Base-by-base conservation (phyloP, 306 rosid genomes). In the Sophora flavescens region DNA sequence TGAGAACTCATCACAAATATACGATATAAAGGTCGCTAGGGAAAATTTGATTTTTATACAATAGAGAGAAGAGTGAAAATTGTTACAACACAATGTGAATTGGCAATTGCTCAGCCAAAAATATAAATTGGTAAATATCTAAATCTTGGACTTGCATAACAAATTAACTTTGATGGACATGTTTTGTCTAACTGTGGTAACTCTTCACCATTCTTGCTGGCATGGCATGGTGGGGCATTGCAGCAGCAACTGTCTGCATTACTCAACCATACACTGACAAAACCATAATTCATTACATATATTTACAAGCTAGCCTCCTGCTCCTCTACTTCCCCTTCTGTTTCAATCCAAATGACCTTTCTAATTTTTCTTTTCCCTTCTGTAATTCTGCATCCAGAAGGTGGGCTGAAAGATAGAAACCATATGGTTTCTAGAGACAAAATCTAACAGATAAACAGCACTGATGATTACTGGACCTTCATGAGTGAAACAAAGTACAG, bases 301-400 rank as follows among this genome's bases (percentile, higher is more conserved):
- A 89, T 92, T 82, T 92, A 89, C 97, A 87, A 63, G 88, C 83
- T 80, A 71, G 78, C 82, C 77, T 80, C 83, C 74, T 73, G 86
- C 80, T 83, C 76, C 83, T 80, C 89, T 83, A 85, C 78, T 80
- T 80, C 59, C 81, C 80, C 76, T 84, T 74, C 48, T 58, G 75
- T 58, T 57, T 68, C 53, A 74, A 48, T 60, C 72, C 88, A 81
- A 83, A 66, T 68, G 58, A 52, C 51, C 41, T 82, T 71, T 66
- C 70, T 56, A 60, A 30, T 14, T 50, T 76, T 15, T 68, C 69
- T 51, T 78, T 74, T 81, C 82, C 74, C 63, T 72, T 69, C 48
- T 60, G 63, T 62, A 8, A 30, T 70, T 67, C 63, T 63, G 60
- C 58, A 77, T 80, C 76, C 53, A 16, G 53, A 82, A 63, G 67